These are phyloP conservation scores for Colletotrichum sp. DNA, from an alignment of 2,329 filamentous ascomycete species.

Conservation along the genomic window DNA sequence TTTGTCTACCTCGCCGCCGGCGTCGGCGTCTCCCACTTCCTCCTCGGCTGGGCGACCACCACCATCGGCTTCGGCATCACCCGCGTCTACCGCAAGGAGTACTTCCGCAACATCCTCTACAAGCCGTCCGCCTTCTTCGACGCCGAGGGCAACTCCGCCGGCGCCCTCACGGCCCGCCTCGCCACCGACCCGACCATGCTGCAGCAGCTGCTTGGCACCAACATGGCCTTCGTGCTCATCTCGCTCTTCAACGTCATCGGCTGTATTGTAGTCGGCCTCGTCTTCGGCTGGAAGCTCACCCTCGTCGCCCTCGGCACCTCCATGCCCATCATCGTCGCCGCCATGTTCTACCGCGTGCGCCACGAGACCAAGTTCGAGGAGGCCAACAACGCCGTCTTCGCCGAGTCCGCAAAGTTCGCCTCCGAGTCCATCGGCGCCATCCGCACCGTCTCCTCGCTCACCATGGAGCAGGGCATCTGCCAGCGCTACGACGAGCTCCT, in stretches of 20 bases:
- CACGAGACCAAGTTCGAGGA: slow-evolving; percentile 17
- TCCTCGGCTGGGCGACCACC: slow-evolving; percentile 34
- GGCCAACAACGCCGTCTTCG: slow-evolving; percentile 11
- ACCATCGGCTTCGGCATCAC: slow-evolving; percentile 19
- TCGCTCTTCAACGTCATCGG: slow-evolving; percentile 22
- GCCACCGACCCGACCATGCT: slow-evolving; percentile 24
- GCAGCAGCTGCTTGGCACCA: slow-evolving; percentile 22
- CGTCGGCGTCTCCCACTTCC: slow-evolving; percentile 24
- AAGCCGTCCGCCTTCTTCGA: slow-evolving; percentile 34
- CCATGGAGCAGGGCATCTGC: slow-evolving; percentile 18
- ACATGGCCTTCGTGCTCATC: slow-evolving; percentile 21
- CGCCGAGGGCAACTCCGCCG: slow-evolving; percentile 24
- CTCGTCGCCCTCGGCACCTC: slow-evolving; percentile 32
- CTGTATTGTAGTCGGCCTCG: slow-evolving; percentile 31
- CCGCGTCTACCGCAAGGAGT: slow-evolving; percentile 21
- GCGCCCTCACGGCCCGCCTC: slow-evolving; percentile 26
- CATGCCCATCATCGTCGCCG: slow-evolving; percentile 23
- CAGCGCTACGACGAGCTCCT: slow-evolving; percentile 10
- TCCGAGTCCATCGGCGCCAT: slow-evolving; percentile 20
- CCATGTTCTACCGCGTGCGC: slow-evolving; percentile 20
- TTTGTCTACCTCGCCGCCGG: slow-evolving; percentile 22
- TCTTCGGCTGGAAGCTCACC: slow-evolving; percentile 45
- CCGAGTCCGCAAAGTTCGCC: slow-evolving; percentile 19
- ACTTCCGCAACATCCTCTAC: slow-evolving; percentile 38
- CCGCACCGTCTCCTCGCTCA: slow-evolving; percentile 20